Conservation (phyloP, 2,329 filamentous ascomycete species). For the Fusarium coffeatum region DNA sequence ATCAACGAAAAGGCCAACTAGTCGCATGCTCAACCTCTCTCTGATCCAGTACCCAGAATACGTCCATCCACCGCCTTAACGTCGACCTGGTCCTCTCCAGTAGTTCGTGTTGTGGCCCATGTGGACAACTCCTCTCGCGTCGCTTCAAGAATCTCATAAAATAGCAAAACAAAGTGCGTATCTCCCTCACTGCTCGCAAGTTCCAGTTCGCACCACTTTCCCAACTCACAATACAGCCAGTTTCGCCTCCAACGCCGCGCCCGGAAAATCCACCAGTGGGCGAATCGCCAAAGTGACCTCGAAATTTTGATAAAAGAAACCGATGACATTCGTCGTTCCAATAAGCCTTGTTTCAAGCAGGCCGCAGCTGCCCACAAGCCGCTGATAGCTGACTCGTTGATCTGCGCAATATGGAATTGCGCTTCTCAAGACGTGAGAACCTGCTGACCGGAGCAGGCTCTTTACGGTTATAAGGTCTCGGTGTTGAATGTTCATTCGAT, state of each 20-base stretch:
- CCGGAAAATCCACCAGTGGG: constrained; percentile 44
- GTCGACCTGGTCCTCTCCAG: neutral
- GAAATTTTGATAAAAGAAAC: constrained; percentile 40
- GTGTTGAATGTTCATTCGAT: constrained; percentile 54
- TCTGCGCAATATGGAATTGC: constrained; percentile 10
- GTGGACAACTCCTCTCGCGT: constrained; percentile 1
- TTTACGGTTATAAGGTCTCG: neutral
- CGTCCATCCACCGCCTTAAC: neutral
- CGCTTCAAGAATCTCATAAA: constrained; percentile 5
- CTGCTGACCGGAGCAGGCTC: constrained; percentile 20
- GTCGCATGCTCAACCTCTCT: constrained; percentile 10
- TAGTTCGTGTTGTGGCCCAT: neutral
- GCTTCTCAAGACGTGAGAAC: constrained; percentile 15
- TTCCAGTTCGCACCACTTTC: constrained; percentile 31
- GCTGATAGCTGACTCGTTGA: neutral
- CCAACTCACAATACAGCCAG: constrained; percentile 38
- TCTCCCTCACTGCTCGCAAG: constrained; percentile 25
- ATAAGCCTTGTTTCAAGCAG: constrained; percentile 9
- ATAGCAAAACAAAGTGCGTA: constrained; percentile 21
- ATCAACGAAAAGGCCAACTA: constrained; percentile 14
- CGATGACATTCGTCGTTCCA: constrained; percentile 17
- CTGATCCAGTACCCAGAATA: constrained; percentile 2
- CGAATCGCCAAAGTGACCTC: constrained; percentile 42
- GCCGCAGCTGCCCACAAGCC: constrained; percentile 5
- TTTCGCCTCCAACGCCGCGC: constrained; percentile 47